A percentile compares a stretch with the other conserved stretches of the same genome.
Evolutionary conservation across 2,329 filamentous ascomycete genomes (phyloP).

Genomic region (Rugonectria rugulosa): DNA sequence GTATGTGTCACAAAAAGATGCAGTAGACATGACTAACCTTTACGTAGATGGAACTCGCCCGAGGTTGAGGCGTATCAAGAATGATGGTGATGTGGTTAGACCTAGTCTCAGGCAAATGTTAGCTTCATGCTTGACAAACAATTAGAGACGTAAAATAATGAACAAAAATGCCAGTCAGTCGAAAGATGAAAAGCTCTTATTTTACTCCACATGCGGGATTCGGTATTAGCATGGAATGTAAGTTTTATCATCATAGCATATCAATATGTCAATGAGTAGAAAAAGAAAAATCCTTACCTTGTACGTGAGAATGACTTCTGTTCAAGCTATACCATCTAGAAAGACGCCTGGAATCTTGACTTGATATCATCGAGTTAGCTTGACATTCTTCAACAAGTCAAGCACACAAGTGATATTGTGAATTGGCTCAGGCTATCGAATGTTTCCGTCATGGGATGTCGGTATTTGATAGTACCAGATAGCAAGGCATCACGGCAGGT

Average conservation of each 20-base stretch:
- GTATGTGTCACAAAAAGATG: slow-evolving; percentile 52
- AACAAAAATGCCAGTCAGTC: slow-evolving; percentile 63
- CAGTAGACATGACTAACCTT: slow-evolving; percentile 25
- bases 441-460: slow-evolving; percentile 50
- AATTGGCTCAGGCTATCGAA: slow-evolving; percentile 42
- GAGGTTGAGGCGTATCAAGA: slow-evolving; percentile 64
- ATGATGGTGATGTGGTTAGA: slow-evolving; percentile 21
- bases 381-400: slow-evolving; percentile 4
- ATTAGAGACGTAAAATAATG: slow-evolving; percentile 31
- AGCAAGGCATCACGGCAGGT: slow-evolving; percentile 48
- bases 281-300: slow-evolving; percentile 38
- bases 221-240: slow-evolving; percentile 82
- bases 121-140: slow-evolving; percentile 29
- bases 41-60: slow-evolving; percentile 47
- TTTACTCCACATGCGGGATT: slow-evolving; percentile 71
- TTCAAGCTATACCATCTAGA: too few species aligned
- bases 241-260: slow-evolving; percentile 69
- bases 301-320: background rate
- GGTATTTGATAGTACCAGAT: slow-evolving; percentile 57
- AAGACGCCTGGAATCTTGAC: background rate
- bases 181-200: slow-evolving; percentile 87
- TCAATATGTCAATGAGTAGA: slow-evolving; percentile 27
- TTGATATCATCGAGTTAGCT: slow-evolving; percentile 12
- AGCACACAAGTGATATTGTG: slow-evolving; percentile 10
- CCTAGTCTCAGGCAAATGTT: slow-evolving; percentile 36